Evolutionary conservation across 2,329 filamentous ascomycete species (phyloP), one percentile per base, ranked within the genome.

Genomic region (Tolypocladium cylindrosporum): DNA sequence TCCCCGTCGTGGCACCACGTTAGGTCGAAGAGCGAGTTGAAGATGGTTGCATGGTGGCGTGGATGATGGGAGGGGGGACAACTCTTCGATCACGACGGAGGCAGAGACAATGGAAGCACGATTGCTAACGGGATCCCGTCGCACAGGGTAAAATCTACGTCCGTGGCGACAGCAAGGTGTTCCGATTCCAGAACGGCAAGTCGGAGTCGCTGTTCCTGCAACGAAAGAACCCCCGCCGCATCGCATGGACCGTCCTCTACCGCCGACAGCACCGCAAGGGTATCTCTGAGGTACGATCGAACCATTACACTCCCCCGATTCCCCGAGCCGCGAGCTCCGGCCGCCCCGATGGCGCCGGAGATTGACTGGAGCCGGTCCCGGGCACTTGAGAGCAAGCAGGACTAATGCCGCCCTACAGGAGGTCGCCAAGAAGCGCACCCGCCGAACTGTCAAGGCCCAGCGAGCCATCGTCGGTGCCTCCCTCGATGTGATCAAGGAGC

Each of bases 131-230:
- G 59, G 36, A 61, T 55, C 42, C 24, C 61, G 55, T 64, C 59
- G 56, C 72, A 74, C 76, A 97, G 94, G 94, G 94, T 84, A 97
- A 97, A 86, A 89, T 99, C 83, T 99, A 93, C 84, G 84, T 99
- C 86, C 91, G 94, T 80, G 92, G 93, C 77, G 94, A 99, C 86
- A 96, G 90, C 91, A 99, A 97, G 86, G 87, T 97, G 85, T 99
- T 99, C 90, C 92, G 94, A 77, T 99, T 99, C 90, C 91, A 96
- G 82, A 97, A 96, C 82, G 91, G 94, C 84, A 99, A 99, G 85
- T 93, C 91, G 81, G 94, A 99, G 84, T 96, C 91, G 69, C 90
- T 99, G 69, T 99, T 99, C 88, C 90, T 97, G 71, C 94, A 99
- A 87, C 93, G 94, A 86, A 99, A 99, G 91, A 99, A 99, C 88